These are phyloP conservation scores for Brachypodium distachyon DNA, from an alignment of 202 grass and related monocot species.

Conservation along the genomic window DNA sequence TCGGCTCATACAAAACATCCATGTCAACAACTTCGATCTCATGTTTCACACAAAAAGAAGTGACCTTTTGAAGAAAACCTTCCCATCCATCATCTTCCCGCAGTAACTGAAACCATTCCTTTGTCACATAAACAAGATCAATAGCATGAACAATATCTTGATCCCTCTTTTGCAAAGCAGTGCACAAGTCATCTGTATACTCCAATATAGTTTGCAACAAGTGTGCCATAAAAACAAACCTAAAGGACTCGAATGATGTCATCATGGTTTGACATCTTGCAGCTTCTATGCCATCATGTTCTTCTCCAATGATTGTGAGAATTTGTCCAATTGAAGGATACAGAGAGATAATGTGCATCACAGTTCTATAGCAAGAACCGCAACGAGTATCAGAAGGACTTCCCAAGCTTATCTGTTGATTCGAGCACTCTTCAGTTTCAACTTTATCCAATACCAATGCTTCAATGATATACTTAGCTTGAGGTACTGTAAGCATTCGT, in stretches of 20 bases:
- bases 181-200: not conserved
- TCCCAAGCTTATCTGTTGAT: not conserved
- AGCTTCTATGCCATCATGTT: not conserved
- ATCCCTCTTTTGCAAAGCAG: not conserved
- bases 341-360: not conserved
- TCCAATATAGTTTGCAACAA: not conserved
- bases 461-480: not conserved
- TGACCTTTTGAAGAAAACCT: not conserved
- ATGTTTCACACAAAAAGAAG: conserved; percentile 8
- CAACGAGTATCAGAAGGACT: not conserved
- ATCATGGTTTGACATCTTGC: not conserved
- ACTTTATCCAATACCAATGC: not conserved
- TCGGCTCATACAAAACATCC: not conserved
- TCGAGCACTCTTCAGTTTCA: not conserved
- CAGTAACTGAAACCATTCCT: not conserved
- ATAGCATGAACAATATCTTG: not conserved
- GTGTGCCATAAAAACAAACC: not conserved
- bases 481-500: not conserved
- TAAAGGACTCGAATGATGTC: not conserved
- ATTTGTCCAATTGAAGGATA: not conserved
- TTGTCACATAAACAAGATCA: not conserved
- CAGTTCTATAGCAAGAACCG: not conserved
- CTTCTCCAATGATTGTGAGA: not conserved
- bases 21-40: not conserved
- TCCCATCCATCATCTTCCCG: conserved; percentile 1